These are phyloP conservation scores for Parascedosporium putredinis DNA, from an alignment of 2,329 filamentous ascomycete genomes.

Conservation along the genomic window DNA sequence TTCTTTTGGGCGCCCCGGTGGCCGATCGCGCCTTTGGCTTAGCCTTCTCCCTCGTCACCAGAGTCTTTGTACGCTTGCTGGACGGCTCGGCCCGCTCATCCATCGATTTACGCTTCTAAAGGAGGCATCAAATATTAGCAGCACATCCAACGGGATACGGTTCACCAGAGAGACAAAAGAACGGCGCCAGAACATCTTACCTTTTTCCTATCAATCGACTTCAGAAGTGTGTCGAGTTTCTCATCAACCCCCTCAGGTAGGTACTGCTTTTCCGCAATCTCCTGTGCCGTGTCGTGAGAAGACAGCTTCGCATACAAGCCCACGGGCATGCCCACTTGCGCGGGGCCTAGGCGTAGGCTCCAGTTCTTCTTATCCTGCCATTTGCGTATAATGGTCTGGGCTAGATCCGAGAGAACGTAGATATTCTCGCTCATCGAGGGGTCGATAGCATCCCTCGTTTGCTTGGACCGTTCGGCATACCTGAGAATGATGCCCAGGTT, in stretches of 20 bases:
- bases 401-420: slow-evolving; percentile 79
- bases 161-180: not conserved
- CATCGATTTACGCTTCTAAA: slow-evolving; percentile 46
- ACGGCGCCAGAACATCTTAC: slow-evolving; percentile 21
- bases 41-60: slow-evolving; percentile 14
- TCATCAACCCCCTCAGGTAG: slow-evolving; percentile 69
- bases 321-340: slow-evolving; percentile 69
- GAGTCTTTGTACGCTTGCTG: slow-evolving; percentile 23
- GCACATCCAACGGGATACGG: not conserved
- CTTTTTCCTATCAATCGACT: slow-evolving; percentile 63
- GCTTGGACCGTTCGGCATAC: slow-evolving; percentile 86
- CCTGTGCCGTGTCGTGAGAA: slow-evolving; percentile 65
- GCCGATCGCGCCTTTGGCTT: slow-evolving; percentile 20
- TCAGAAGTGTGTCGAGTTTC: slow-evolving; percentile 58
- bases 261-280: slow-evolving; percentile 78
- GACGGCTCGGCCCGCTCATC: slow-evolving; percentile 37
- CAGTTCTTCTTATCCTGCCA: slow-evolving; percentile 83
- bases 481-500: slow-evolving; percentile 86
- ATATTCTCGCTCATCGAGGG: slow-evolving; percentile 60
- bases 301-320: slow-evolving; percentile 68
- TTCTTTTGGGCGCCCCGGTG: slow-evolving; percentile 1
- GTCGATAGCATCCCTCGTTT: slow-evolving; percentile 69
- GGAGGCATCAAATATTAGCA: slow-evolving; percentile 16
- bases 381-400: slow-evolving; percentile 69
- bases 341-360: slow-evolving; percentile 73